Conservation (phyloP, 371 early-diverging fungal genomes). For the Dichotomocladium elegans region DNA sequence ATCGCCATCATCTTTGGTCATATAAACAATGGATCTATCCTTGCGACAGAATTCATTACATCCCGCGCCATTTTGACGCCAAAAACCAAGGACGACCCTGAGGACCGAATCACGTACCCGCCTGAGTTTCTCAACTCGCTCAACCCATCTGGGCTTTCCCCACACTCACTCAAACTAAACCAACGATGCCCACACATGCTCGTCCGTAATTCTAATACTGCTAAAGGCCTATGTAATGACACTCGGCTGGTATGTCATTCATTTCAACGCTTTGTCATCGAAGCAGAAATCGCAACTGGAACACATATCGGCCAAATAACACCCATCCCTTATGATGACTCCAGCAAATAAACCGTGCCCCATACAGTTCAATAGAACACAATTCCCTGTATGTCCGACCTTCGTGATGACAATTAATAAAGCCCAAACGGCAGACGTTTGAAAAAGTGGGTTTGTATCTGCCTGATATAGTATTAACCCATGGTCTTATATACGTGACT, state of each 20-base stretch:
- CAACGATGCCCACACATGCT: slow-evolving; percentile 22
- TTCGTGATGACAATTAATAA: slow-evolving; percentile 27
- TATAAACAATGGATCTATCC: background rate
- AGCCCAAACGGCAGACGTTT: slow-evolving; percentile 20
- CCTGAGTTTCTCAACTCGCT: no score
- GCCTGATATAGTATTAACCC: slow-evolving; percentile 12
- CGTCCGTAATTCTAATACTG: slow-evolving; percentile 19
- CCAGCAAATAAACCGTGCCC: background rate
- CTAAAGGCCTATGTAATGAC: slow-evolving; percentile 24
- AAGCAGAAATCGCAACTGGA: no score
- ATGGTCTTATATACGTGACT: no score
- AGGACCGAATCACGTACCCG: no score
- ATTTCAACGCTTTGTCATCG: no score
- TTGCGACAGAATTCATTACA: background rate
- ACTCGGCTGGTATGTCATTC: slow-evolving; percentile 16
- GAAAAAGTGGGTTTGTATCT: slow-evolving; percentile 12
- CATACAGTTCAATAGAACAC: background rate
- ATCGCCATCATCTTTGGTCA: background rate
- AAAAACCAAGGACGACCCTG: no score
- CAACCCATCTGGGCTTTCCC: slow-evolving; percentile 10
- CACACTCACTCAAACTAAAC: slow-evolving; percentile 15
- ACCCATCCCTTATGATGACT: background rate
- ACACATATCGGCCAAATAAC: background rate
- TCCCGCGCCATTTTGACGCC: no score
- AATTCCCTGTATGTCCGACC: slow-evolving; percentile 16